These are phyloP conservation scores for Phytopythium vexans DNA, from an alignment of 352 stramenopile species.

Conservation along the genomic window DNA sequence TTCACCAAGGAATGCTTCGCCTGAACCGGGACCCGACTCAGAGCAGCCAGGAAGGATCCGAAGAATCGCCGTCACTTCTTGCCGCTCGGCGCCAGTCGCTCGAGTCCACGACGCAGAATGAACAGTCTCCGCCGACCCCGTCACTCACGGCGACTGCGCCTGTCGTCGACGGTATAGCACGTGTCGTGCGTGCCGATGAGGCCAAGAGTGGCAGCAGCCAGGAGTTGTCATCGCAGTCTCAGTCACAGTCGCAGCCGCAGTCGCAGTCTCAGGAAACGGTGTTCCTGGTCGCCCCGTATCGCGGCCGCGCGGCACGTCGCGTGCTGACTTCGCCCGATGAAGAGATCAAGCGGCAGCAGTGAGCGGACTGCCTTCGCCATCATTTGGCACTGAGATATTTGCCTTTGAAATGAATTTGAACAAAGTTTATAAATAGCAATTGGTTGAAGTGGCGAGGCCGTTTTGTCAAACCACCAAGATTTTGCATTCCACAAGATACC, in stretches of 20 bases:
- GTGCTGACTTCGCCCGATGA: slow-evolving; percentile 10
- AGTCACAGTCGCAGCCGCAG: neutral
- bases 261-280: neutral
- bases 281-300: slow-evolving; percentile 1
- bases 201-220: slow-evolving; percentile 3
- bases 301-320: neutral
- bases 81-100: slow-evolving; percentile 11
- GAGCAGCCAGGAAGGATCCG: neutral
- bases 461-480: neutral
- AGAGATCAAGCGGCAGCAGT: slow-evolving; percentile 16
- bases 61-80: slow-evolving; percentile 5
- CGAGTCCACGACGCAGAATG: slow-evolving; percentile 15
- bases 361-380: neutral
- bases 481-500: neutral
- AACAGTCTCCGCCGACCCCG: slow-evolving; percentile 11
- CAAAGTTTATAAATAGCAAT: slow-evolving; percentile 1
- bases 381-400: neutral
- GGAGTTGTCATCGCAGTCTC: slow-evolving; percentile 5
- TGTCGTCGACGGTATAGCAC: neutral
- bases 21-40: neutral
- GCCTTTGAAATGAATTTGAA: slow-evolving; percentile 2
- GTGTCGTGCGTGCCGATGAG: neutral
- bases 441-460: neutral
- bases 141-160: no score
- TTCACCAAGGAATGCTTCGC: neutral